Percentiles rank a stretch among this genome's conserved stretches.
phyloP scores from a whole-genome alignment of 495 filamentous ascomycete species.

The Pyronema omphalodes region DNA sequence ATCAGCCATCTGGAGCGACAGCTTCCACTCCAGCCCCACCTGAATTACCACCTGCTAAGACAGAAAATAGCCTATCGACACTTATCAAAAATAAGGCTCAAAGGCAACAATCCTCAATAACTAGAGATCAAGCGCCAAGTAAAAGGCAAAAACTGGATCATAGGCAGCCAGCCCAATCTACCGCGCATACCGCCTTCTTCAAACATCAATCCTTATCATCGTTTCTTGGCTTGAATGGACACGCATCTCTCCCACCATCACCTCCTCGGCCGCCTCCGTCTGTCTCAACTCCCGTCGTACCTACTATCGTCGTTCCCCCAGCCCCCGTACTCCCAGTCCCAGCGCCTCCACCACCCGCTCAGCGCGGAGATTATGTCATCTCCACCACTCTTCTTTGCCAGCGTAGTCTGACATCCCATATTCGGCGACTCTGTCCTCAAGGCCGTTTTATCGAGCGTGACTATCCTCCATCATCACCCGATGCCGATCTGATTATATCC shows the following conservation, averaged over 20 bases:
- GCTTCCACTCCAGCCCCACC: too few relatives aligned
- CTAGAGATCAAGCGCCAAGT: too few relatives aligned
- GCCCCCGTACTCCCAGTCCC: not conserved
- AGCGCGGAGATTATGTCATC: constrained; percentile 29
- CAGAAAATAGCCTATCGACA: too few relatives aligned
- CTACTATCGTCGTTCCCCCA: constrained; percentile 7
- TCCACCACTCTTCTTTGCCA: constrained; percentile 31
- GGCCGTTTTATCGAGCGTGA: constrained; percentile 43
- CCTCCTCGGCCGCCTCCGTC: not conserved
- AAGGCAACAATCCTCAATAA: too few relatives aligned
- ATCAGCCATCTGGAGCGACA: too few relatives aligned
- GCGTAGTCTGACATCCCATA: constrained; percentile 28
- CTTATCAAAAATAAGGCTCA: too few relatives aligned
- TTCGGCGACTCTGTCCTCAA: constrained; percentile 34
- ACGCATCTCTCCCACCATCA: constrained; percentile 19
- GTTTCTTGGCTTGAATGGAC: constrained; percentile 29
- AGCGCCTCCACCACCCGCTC: constrained; percentile 9
- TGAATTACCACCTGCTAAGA: too few relatives aligned
- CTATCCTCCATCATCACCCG: constrained; percentile 31
- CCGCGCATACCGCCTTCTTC: not conserved
- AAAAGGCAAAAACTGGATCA: not conserved
- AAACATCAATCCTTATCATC: constrained; percentile 26
- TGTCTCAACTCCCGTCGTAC: constrained; percentile 3
- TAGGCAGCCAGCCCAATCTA: not conserved
- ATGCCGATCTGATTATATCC: constrained; percentile 63